Conservation (phyloP, 73 alveolate species). For the Stentor roeselii region DNA sequence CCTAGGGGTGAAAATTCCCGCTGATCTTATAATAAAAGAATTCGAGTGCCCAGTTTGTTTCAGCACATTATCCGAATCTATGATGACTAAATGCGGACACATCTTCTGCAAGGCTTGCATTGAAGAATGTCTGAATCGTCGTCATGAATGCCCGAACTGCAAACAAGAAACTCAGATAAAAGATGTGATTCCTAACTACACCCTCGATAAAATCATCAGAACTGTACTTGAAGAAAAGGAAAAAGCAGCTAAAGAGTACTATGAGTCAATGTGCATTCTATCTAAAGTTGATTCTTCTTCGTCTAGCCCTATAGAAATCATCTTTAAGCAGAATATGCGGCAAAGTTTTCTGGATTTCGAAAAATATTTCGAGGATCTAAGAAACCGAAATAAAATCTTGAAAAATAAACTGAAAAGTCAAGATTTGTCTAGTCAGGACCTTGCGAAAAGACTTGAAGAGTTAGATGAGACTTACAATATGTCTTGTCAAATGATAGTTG, state of each 20-base stretch:
- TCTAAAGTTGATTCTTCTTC: background rate
- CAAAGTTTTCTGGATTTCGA: constrained; percentile 15
- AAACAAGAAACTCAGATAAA: background rate
- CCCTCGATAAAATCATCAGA: constrained; percentile 9
- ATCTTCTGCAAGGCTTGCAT: constrained; percentile 28
- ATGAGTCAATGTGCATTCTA: constrained; percentile 10
- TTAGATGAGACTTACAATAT: background rate
- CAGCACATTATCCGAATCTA: background rate
- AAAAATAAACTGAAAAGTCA: constrained; percentile 13
- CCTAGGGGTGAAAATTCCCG: background rate
- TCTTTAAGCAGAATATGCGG: constrained; percentile 23
- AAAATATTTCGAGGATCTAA: background rate
- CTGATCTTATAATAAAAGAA: constrained; percentile 14
- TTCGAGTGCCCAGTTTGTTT: constrained; percentile 29
- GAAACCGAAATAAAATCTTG: background rate
- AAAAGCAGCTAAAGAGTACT: constrained; percentile 28
- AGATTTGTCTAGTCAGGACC: background rate
- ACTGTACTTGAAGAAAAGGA: background rate
- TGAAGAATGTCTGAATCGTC: constrained; percentile 29
- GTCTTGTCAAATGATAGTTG: background rate
- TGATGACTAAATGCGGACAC: constrained; percentile 28
- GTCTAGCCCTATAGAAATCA: constrained; percentile 21
- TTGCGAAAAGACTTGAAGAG: background rate
- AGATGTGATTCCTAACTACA: background rate
- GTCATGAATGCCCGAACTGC: constrained; percentile 31